Percentiles rank a stretch among this genome's conserved stretches.
phyloP scores from a whole-genome alignment of 1,139 yeast species.

The Ashbya aceris region DNA sequence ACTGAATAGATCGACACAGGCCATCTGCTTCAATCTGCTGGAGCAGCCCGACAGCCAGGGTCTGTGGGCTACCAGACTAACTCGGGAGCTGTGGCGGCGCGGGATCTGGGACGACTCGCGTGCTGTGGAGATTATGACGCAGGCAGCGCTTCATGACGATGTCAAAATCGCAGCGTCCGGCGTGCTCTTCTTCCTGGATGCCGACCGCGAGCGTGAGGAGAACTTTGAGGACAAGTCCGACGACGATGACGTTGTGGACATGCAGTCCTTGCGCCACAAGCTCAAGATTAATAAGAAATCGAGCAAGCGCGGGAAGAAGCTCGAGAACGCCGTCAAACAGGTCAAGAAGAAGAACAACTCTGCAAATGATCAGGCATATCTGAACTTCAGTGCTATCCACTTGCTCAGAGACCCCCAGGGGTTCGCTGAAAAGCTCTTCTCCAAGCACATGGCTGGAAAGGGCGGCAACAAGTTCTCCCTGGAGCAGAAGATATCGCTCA shows the following conservation, averaged over 20 bases:
- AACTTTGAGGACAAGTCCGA: conserved; percentile 62
- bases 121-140: conserved; percentile 93
- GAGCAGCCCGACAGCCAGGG: conserved; percentile 77
- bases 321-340: conserved; percentile 61
- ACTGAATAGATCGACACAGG: conserved; percentile 82
- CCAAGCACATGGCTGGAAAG: conserved; percentile 61
- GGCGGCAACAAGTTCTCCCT: conserved; percentile 56
- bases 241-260: conserved; percentile 65
- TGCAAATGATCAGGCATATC: conserved; percentile 54
- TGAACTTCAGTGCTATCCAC: conserved; percentile 92
- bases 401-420: conserved; percentile 94
- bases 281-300: conserved; percentile 77
- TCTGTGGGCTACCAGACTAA: conserved; percentile 90
- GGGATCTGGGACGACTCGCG: conserved; percentile 97
- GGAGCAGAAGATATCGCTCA: conserved; percentile 80
- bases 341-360: conserved; percentile 52
- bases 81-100: conserved; percentile 93
- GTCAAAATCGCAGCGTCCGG: conserved; percentile 86
- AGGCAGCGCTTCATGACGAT: conserved; percentile 81
- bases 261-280: conserved; percentile 64
- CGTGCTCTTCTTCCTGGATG: conserved; percentile 83
- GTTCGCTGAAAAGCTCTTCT: conserved; percentile 78
- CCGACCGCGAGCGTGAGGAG: conserved; percentile 91
- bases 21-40: conserved; percentile 73
- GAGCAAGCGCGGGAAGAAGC: conserved; percentile 66